A percentile compares a stretch with the other conserved stretches of the same genome.
These are phyloP conservation scores for Annona squamosa DNA, from an alignment of 164 flowering plant species.

Conservation along the genomic window DNA sequence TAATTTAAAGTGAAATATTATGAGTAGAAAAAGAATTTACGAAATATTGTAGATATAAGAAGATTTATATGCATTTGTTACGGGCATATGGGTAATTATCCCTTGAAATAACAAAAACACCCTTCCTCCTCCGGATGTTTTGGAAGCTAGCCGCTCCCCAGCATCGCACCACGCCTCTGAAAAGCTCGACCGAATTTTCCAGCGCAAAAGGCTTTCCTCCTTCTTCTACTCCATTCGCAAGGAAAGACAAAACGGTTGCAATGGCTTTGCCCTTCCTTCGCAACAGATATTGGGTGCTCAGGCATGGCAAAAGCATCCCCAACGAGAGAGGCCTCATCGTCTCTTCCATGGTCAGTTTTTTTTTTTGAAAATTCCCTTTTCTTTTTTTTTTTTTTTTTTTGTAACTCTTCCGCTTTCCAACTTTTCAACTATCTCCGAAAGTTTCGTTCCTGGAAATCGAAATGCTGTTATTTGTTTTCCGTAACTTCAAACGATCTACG, in stretches of 20 bases:
- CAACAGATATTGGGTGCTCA: constrained; percentile 81
- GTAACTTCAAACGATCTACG: background rate
- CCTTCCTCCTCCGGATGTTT: no score
- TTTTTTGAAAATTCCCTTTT: background rate
- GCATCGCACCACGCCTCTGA: background rate
- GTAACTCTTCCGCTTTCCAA: background rate
- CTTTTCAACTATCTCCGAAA: background rate
- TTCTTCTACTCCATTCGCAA: background rate
- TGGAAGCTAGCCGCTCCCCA: no score
- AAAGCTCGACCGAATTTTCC: background rate
- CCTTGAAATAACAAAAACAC: no score
- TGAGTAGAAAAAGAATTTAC: no score
- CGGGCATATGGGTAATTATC: no score
- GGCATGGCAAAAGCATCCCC: constrained; percentile 95
- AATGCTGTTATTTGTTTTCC: constrained; percentile 5
- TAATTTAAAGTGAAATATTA: no score
- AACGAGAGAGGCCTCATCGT: constrained; percentile 81
- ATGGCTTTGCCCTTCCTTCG: constrained; percentile 28
- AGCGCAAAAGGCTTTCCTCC: background rate
- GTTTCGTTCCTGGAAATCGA: background rate
- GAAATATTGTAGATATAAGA: no score
- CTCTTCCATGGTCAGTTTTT: constrained; percentile 49
- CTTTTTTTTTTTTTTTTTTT: background rate
- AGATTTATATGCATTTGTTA: no score
- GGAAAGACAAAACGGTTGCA: constrained; percentile 13